Evolutionary conservation across 2,329 filamentous ascomycete genomes (phyloP).

Genomic region (Beauveria medogensis): DNA sequence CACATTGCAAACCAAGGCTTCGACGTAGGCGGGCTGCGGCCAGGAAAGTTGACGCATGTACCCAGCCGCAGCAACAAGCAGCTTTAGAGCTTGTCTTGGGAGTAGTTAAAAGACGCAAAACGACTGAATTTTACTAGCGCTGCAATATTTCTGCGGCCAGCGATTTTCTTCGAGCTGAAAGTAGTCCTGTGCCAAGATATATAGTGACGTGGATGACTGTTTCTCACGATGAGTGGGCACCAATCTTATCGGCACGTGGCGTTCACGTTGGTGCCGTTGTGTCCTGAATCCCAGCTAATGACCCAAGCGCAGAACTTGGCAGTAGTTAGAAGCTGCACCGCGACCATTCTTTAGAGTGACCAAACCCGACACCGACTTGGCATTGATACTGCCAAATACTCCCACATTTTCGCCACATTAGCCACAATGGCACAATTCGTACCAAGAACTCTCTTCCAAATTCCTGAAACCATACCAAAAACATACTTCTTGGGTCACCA

Average conservation of each 20-base stretch:
- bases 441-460: constrained; percentile 65
- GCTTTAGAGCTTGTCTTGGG: neutral
- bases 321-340: neutral
- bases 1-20: constrained; percentile 13
- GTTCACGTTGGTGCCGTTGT: too few relatives aligned
- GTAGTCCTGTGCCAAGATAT: neutral
- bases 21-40: neutral
- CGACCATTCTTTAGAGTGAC: neutral
- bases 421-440: constrained; percentile 45
- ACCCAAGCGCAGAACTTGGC: too few relatives aligned
- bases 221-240: neutral
- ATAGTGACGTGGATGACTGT: neutral
- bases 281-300: too few relatives aligned
- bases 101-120: too few relatives aligned
- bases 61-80: too few relatives aligned
- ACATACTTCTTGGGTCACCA: constrained; percentile 97
- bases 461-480: constrained; percentile 65
- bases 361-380: neutral
- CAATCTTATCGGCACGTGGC: constrained; percentile 11
- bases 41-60: neutral
- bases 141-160: neutral
- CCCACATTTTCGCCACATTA: neutral
- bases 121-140: too few relatives aligned
- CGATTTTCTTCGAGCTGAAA: neutral
- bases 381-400: neutral